phyloP scores from a whole-genome alignment of 129 eudicot genomes.

The Apium graveolens region DNA sequence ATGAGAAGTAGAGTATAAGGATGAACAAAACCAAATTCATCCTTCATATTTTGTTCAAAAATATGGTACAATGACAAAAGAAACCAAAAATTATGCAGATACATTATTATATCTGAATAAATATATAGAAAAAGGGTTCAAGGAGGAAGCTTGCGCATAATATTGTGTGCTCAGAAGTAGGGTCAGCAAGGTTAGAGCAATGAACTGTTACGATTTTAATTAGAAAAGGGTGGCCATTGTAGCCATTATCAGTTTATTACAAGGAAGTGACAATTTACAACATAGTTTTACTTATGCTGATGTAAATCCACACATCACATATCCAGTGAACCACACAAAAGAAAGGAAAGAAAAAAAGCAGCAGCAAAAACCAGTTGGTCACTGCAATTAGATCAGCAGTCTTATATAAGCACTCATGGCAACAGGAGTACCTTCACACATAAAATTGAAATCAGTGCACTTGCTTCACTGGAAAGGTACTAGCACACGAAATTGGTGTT shows the following conservation, averaged over 20 bases:
- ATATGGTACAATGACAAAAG: too few species aligned
- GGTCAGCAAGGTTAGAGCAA: neutral
- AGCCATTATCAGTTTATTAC: neutral
- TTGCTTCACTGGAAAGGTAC: neutral
- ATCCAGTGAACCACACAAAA: neutral
- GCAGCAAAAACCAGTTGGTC: neutral
- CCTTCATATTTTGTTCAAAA: too few species aligned
- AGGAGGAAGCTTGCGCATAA: neutral
- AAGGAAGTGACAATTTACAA: neutral
- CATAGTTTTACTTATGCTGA: neutral
- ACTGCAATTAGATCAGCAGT: neutral
- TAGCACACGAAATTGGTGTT: constrained; percentile 55
- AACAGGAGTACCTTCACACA: neutral
- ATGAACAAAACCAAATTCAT: too few species aligned
- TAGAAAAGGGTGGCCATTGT: neutral
- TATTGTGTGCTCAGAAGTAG: neutral
- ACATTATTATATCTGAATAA: too few species aligned
- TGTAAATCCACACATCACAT: neutral
- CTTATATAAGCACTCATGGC: neutral
- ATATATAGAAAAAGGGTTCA: neutral
- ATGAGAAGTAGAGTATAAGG: neutral
- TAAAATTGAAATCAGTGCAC: neutral
- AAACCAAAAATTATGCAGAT: too few species aligned
- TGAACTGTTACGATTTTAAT: neutral
- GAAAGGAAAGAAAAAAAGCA: neutral